Evolutionary conservation across 192 early-diverging fungal genomes (phyloP), one percentile per base, ranked within the genome.

Genomic region (Gorgonomyces haynaldii): DNA sequence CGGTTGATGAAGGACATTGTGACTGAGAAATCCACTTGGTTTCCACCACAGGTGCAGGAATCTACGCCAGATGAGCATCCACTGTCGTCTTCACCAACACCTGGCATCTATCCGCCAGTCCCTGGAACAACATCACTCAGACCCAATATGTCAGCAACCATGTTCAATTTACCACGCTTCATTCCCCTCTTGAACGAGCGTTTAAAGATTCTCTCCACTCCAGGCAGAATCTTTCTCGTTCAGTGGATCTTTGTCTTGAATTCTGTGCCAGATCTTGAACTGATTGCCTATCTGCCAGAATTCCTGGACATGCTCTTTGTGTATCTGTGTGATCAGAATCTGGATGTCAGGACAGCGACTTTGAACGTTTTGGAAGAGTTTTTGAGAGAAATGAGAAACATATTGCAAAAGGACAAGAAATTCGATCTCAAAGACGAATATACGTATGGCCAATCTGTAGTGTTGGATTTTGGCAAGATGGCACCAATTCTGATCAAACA

Each of bases 1-100:
- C 62, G 91, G 28, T 68, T 99, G 29, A 81, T 99, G 50, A 96
- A 95, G 65, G 96, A 99, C 50, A 86, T 99, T 64, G 92, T 97
- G 0, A 81, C 85, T 0, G 96, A 97, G 52, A 79, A 86, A 37
- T 76, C 90, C 1, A 80, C 80, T 0, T 84, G 79, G 22, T 93
- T 82, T 52, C 55, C 78, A 9, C 79, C 64, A 8, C 49, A 29
- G 29, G 25, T 46, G 22, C 45, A 46, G 28, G 19, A 46, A 46
- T 27, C 36, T 52, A 36, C 50, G 22, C 6, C 30, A 31, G 30
- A 31, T 31, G 5, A 5, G 12, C 42, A 43, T 28, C 42, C 42
- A 43, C 16, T 43, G 15, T 38, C 32, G 1, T 55, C 19, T 5
- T 16, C 19, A 32, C 19, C 42, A 13, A 13, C 44, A 8, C 53